Conservation (phyloP, 805 yeast genomes). For the Candida berthetii region DNA sequence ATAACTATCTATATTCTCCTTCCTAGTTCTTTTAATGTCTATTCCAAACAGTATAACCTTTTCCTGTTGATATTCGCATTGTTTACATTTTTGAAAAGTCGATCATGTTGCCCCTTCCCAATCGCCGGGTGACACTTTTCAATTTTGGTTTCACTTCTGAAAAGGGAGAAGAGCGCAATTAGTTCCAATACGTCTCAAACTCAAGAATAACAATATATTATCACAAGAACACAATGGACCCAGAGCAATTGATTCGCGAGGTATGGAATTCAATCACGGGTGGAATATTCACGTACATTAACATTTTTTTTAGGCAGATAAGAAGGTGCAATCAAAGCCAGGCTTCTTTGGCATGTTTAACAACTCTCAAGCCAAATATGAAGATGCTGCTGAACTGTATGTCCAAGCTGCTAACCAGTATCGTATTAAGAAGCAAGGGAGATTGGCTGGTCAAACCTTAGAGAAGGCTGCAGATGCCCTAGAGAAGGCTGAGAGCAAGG, state of each 20-base stretch:
- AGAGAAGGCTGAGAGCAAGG: slow-evolving; percentile 65
- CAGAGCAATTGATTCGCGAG: slow-evolving; percentile 1
- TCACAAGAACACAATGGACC: not conserved
- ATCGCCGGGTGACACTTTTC: no score
- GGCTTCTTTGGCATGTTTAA: slow-evolving; percentile 68
- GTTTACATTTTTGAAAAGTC: not conserved
- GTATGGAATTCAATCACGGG: no score
- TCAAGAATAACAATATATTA: no score
- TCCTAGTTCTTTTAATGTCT: no score
- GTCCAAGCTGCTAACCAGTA: slow-evolving; percentile 91
- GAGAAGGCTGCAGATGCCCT: slow-evolving; percentile 83
- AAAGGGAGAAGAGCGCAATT: no score
- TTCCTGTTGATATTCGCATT: no score
- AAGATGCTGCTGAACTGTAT: slow-evolving; percentile 89
- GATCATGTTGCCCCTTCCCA: no score
- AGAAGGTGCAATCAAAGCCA: slow-evolving; percentile 59
- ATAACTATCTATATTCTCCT: no score
- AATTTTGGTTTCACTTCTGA: no score
- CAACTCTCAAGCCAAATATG: slow-evolving; percentile 58
- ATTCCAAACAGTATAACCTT: no score
- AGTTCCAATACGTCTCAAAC: no score
- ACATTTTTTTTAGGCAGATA: slow-evolving; percentile 48
- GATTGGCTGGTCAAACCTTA: slow-evolving; percentile 76
- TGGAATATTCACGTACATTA: not conserved
- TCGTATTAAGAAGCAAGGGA: slow-evolving; percentile 66